Percentiles rank a stretch among this genome's conserved stretches.
phyloP scores from a whole-genome alignment of 2,329 filamentous ascomycete genomes.

The Ascochyta rabiei region DNA sequence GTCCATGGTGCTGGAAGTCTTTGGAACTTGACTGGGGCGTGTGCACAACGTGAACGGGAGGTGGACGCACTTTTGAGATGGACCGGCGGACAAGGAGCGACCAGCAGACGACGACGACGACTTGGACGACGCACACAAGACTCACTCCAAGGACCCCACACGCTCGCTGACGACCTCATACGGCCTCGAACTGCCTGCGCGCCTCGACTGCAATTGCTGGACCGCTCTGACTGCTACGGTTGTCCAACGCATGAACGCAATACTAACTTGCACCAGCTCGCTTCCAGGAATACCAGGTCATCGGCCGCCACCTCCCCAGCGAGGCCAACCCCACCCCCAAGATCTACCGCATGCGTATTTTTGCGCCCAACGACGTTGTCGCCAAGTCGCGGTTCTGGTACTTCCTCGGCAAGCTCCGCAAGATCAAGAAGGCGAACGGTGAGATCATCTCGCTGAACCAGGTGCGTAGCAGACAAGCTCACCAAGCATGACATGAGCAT shows the following conservation, averaged over 20 bases:
- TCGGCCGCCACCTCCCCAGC: slow-evolving; percentile 97
- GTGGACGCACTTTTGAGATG: not conserved
- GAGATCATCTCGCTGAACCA: slow-evolving; percentile 98
- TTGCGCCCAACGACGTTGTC: slow-evolving; percentile 95
- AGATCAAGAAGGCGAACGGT: slow-evolving; percentile 99
- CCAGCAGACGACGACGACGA: not conserved
- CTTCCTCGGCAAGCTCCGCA: slow-evolving; percentile 98
- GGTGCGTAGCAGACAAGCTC: slow-evolving; percentile 63
- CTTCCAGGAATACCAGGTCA: slow-evolving; percentile 99
- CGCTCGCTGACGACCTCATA: not conserved
- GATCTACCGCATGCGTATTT: slow-evolving; percentile 99
- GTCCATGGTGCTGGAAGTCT: not conserved
- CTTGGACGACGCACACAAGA: not conserved
- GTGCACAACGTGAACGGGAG: not conserved
- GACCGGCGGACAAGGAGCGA: not conserved
- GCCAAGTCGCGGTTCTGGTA: slow-evolving; percentile 99
- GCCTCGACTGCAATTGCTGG: slow-evolving; percentile 40
- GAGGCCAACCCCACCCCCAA: slow-evolving; percentile 96
- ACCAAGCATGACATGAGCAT: not conserved
- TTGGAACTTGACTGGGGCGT: not conserved
- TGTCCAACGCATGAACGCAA: slow-evolving; percentile 10
- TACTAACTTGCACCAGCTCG: slow-evolving; percentile 71
- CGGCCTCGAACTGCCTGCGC: not conserved
- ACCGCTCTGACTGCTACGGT: slow-evolving; percentile 2
- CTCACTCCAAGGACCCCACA: not conserved